Evolutionary conservation across 1,284 basidiomycete species (phyloP), one percentile per base, ranked within the genome.

Genomic region (Fomitiporia mediterranea): DNA sequence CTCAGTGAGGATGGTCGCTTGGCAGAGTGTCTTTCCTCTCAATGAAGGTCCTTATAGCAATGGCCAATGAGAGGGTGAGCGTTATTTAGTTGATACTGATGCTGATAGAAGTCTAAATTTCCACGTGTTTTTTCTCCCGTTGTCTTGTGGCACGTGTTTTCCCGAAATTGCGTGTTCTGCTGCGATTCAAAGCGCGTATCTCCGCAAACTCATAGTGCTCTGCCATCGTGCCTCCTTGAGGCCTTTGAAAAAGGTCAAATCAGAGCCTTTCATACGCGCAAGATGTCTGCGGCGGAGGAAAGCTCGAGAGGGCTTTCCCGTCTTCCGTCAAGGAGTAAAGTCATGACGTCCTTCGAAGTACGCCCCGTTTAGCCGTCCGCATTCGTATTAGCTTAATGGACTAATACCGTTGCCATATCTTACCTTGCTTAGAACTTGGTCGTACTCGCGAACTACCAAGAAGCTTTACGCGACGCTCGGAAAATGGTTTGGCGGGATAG

Each of bases 401-500:
- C 37, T 19, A 15, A 35, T 35, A 39, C 15, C 37, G 37, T 39
- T 39, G 19, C 37, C 15, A 13, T 23, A n/a, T 13, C 32, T 34
- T 34, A 6, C 32, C 13, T 25, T 13, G 37, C 39, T 15, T 37
- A 91, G 65, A 91, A 91, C 65, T 71, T 91, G 7, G 86, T 91
- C 48, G 86, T 82, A 15, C 77, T 91, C 46, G 87, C 88, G 8
- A 89, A 91, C 66, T 83, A 90, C 67, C 87, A 89, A 64, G 82
- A 87, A 58, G 72, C 79, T 1, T 74, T 91, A 38, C 78, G 73
- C 58, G 85, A 84, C 56, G 86, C 90, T 0, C 74, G 81, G 42
- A 84, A 80, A 66, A 84, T 92, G 65, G 82, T 96, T 1, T 96
- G 93, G 91, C 77, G 93, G 34, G 83, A 89, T 62, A 75, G 81